These are phyloP conservation scores for Phaeosphaeriaceae sp. DNA, from an alignment of 2,329 filamentous ascomycete genomes.

Conservation along the genomic window DNA sequence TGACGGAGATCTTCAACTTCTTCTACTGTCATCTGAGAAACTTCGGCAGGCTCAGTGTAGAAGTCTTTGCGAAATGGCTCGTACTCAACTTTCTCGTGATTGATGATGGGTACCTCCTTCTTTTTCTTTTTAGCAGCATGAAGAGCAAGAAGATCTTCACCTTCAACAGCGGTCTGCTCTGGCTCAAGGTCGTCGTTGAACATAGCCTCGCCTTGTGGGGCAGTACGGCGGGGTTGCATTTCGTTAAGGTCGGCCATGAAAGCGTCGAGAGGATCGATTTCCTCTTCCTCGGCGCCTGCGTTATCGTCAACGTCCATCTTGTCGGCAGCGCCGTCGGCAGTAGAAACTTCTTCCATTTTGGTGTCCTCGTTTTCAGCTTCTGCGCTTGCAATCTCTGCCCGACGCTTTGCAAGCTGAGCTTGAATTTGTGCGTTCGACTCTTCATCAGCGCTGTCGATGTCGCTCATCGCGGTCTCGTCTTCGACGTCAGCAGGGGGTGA, in stretches of 20 bases:
- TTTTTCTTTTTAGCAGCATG: constrained; percentile 80
- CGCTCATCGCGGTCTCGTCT: constrained; percentile 75
- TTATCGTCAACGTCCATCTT: constrained; percentile 64
- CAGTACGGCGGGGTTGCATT: constrained; percentile 50
- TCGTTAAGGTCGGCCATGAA: constrained; percentile 78
- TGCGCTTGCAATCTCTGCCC: constrained; percentile 67
- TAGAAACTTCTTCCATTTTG: constrained; percentile 50
- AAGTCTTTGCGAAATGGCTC: constrained; percentile 91
- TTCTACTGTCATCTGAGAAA: constrained; percentile 81
- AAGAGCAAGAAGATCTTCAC: constrained; percentile 58
- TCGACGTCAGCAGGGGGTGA: constrained; percentile 56
- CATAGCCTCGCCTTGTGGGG: constrained; percentile 79
- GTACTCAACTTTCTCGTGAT: constrained; percentile 87
- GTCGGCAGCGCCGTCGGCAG: constrained; percentile 41
- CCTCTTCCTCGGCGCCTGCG: constrained; percentile 65
- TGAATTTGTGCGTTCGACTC: constrained; percentile 83
- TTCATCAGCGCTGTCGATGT: constrained; percentile 85
- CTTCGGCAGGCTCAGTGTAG: constrained; percentile 87
- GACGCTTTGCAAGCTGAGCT: constrained; percentile 75
- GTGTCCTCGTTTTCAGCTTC: constrained; percentile 57
- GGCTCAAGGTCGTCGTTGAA: constrained; percentile 85
- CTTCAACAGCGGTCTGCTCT: constrained; percentile 66
- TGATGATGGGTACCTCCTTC: constrained; percentile 87
- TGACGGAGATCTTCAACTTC: constrained; percentile 82
- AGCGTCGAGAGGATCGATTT: constrained; percentile 90